phyloP scores from a whole-genome alignment of 2,329 filamentous ascomycete genomes.

The Daldinia sp. region DNA sequence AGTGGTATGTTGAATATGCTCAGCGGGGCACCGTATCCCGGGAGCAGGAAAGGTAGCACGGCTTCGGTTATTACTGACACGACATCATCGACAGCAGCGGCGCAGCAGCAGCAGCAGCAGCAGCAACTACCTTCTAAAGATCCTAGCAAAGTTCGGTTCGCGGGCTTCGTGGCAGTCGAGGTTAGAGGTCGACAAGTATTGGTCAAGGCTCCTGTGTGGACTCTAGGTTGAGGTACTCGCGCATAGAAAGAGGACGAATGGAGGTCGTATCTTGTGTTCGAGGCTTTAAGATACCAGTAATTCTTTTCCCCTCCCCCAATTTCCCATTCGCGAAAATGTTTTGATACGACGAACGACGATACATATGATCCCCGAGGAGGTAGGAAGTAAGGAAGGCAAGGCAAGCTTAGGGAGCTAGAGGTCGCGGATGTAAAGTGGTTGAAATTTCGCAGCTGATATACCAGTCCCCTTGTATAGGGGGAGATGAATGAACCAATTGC shows the following conservation, averaged over 20 bases:
- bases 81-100: slow-evolving; percentile 44
- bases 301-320: neutral
- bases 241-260: neutral
- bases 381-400: neutral
- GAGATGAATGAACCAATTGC: neutral
- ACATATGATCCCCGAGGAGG: neutral
- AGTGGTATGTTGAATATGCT: slow-evolving; percentile 56
- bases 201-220: slow-evolving; percentile 79
- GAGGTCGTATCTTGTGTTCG: neutral
- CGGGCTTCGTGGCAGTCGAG: slow-evolving; percentile 78
- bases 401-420: neutral
- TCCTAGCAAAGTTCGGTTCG: slow-evolving; percentile 71
- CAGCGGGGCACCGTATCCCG: slow-evolving; percentile 41
- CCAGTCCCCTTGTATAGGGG: neutral
- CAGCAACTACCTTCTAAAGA: slow-evolving; percentile 53
- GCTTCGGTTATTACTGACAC: slow-evolving; percentile 54
- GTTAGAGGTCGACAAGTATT: slow-evolving; percentile 79
- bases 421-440: neutral
- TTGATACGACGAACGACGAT: neutral
- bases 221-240: slow-evolving; percentile 49
- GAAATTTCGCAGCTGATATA: neutral
- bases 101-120: slow-evolving; percentile 35
- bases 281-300: neutral
- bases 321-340: neutral
- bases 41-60: slow-evolving; percentile 48